Conservation (phyloP, 257 asterid species). For the Forsythia viridissima region DNA sequence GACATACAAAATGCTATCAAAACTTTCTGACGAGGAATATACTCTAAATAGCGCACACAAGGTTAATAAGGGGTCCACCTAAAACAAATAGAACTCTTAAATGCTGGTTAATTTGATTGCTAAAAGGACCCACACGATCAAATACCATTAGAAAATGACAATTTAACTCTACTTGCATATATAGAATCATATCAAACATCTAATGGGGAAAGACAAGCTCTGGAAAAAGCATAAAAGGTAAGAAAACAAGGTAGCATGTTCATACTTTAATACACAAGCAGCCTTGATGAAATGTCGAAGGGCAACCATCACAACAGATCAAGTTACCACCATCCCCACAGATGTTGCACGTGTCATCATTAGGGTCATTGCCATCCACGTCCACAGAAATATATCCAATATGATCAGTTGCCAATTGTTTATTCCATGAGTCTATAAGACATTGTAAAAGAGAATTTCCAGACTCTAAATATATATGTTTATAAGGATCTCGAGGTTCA, state of each 20-base stretch:
- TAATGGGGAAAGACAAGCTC: constrained; percentile 20
- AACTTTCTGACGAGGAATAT: not conserved
- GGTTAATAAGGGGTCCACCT: not conserved
- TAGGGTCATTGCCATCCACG: constrained; percentile 79
- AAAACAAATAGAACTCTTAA: not conserved
- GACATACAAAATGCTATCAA: not conserved
- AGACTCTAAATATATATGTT: constrained; percentile 57
- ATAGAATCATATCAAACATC: constrained; percentile 10
- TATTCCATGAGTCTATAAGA: constrained; percentile 75
- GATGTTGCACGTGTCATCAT: constrained; percentile 88
- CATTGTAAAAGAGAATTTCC: constrained; percentile 73
- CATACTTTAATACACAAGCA: constrained; percentile 80
- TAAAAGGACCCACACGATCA: not conserved
- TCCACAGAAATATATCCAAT: constrained; percentile 65
- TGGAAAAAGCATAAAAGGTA: constrained; percentile 2
- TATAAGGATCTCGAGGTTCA: constrained; percentile 48
- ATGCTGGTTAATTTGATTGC: not conserved
- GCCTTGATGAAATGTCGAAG: constrained; percentile 89
- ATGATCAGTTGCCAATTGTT: constrained; percentile 46
- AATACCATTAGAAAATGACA: not conserved
- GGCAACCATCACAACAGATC: constrained; percentile 95
- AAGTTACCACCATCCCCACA: constrained; percentile 97
- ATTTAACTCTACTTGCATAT: not conserved
- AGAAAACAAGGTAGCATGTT: constrained; percentile 9
- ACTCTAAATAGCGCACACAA: not conserved